phyloP scores from a whole-genome alignment of 345 rosid species.

The Corchorus olitorius region DNA sequence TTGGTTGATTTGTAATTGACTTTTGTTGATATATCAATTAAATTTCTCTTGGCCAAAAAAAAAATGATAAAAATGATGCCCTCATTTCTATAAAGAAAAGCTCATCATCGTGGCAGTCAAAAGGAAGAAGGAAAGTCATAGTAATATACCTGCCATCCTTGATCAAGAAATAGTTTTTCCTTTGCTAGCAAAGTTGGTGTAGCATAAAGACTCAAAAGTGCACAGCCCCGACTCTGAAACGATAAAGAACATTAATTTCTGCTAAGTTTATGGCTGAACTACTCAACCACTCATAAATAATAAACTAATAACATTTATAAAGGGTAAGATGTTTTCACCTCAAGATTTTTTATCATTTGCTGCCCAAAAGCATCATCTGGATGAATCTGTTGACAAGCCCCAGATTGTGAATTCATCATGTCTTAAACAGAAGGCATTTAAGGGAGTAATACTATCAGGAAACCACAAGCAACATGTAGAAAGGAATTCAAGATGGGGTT shows the following conservation, averaged over 20 bases:
- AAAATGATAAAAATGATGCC: not conserved
- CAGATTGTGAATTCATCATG: constrained; percentile 17
- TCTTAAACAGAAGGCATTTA: not conserved
- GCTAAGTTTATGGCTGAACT: not conserved
- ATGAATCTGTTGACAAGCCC: constrained; percentile 63
- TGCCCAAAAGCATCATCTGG: constrained; percentile 98
- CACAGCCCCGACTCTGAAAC: constrained; percentile 96
- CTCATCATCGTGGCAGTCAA: constrained; percentile 4
- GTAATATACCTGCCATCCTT: constrained; percentile 96
- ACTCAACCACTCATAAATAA: constrained; percentile 1
- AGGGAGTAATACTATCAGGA: not conserved
- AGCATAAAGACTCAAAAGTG: constrained; percentile 76
- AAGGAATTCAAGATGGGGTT: constrained; percentile 12
- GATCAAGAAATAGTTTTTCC: constrained; percentile 81
- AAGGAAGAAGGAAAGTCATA: constrained; percentile 29
- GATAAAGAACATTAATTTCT: not conserved
- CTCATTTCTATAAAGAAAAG: not conserved
- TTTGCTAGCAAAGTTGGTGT: constrained; percentile 86
- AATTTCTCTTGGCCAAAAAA: no score
- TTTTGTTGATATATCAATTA: no score
- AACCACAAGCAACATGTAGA: constrained; percentile 18
- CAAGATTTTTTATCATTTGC: constrained; percentile 96
- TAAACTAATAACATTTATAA: constrained; percentile 5
- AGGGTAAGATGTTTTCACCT: constrained; percentile 49
- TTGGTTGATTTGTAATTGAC: no score